phyloP scores from a whole-genome alignment of 768 basidiomycete species.

The Pleurotus djamor region DNA sequence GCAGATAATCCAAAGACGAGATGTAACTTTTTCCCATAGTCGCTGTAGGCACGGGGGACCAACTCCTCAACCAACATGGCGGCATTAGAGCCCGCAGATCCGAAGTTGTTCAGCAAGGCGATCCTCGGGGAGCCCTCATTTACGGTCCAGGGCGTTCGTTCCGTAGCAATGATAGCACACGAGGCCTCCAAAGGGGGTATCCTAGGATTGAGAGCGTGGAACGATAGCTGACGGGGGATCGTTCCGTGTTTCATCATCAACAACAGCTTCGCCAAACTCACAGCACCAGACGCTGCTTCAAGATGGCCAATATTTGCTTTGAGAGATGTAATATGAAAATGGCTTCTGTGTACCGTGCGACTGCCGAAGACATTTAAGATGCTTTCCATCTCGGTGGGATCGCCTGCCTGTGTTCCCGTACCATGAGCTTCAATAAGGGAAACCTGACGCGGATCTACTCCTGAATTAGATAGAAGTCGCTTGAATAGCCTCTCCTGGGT shows the following conservation, averaged over 20 bases:
- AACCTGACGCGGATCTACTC: not conserved
- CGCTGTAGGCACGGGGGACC: slow-evolving; percentile 5
- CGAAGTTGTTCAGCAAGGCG: slow-evolving; percentile 73
- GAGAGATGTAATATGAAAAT: slow-evolving; percentile 66
- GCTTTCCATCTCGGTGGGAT: slow-evolving; percentile 52
- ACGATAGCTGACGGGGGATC: slow-evolving; percentile 62
- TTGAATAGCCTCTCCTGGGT: slow-evolving; percentile 57
- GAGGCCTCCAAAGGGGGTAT: slow-evolving; percentile 48
- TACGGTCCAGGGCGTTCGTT: slow-evolving; percentile 37
- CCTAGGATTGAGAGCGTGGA: slow-evolving; percentile 52
- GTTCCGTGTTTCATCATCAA: slow-evolving; percentile 57
- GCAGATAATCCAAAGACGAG: slow-evolving; percentile 64
- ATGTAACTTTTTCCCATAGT: slow-evolving; percentile 10
- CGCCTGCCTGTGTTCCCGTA: not conserved
- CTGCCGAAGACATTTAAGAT: slow-evolving; percentile 52
- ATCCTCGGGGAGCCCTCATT: slow-evolving; percentile 34
- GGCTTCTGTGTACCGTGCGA: slow-evolving; percentile 38
- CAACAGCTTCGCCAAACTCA: slow-evolving; percentile 69
- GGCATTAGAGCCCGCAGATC: slow-evolving; percentile 73
- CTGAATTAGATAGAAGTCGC: not conserved
- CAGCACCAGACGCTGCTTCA: slow-evolving; percentile 74
- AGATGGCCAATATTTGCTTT: slow-evolving; percentile 77
- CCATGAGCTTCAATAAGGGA: not conserved
- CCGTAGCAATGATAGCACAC: slow-evolving; percentile 44
- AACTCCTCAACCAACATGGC: slow-evolving; percentile 62